Base-by-base conservation (phyloP, 1,284 basidiomycete genomes). In the Lentinula novae-zelandiae region DNA sequence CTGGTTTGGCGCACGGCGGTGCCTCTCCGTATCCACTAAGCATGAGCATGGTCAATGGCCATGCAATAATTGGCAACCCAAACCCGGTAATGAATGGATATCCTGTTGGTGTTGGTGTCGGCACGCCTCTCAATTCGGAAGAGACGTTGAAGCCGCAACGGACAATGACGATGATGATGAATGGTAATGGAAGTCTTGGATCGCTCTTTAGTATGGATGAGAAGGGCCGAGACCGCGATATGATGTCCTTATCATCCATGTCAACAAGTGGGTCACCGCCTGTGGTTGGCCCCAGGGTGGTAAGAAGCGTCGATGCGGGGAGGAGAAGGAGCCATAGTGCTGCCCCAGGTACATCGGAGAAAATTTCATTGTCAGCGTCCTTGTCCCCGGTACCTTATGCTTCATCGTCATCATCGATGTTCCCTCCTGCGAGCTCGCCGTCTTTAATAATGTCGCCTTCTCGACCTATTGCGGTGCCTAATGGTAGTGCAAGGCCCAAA, bases 61-160 rank as follows among this genome's bases (percentile, higher is more conserved):
- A 42, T n/a, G 38, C 49, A 12, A 39, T 20, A 9, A 27, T 49
- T 27, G 42, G 39, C 3, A 58, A 27, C 53, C 34, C 61, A 7
- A 55, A 49, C 31, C 48, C 53, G 12, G 44, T 58, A 15, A 50
- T 20, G n/a, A 59, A 59, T 57, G 60, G 66, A 50, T 60, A 64
- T 57, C 60, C 62, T 53, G 61, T 59, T 34, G 51, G 54, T 33
- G 46, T 59, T 15, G 54, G 58, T 22, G 49, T 52, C 39, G 60
- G 53, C 63, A 75, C 71, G 65, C 76, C 76, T 56, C 65, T 76
- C 64, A 78, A 77, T 65, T 80, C 84, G 57, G 84, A 88, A 74
- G 87, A 89, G 75, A 89, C 87, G 60, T 68, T 87, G 67, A 80
- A 78, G 72, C 80, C 85, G 33, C 74, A 78, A 67, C 70, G 76